phyloP scores from a whole-genome alignment of 345 rosid species.

The Hibiscus mutabilis region DNA sequence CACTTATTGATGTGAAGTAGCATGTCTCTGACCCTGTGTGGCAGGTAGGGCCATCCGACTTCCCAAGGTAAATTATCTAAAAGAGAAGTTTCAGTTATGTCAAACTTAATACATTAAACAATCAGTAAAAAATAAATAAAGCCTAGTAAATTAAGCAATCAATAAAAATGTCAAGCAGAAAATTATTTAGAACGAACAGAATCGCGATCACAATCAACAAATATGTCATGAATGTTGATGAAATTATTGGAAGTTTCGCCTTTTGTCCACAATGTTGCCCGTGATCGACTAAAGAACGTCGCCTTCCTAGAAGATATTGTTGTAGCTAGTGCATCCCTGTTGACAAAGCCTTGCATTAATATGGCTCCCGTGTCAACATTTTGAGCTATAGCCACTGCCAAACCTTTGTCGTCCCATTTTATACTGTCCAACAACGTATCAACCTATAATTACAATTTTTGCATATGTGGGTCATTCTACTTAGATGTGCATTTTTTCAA shows the following conservation, averaged over 20 bases:
- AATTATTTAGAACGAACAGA: slow-evolving; percentile 46
- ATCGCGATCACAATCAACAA: slow-evolving; percentile 75
- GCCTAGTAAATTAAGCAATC: not conserved
- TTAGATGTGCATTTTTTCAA: not conserved
- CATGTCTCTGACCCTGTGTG: slow-evolving; percentile 93
- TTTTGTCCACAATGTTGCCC: slow-evolving; percentile 82
- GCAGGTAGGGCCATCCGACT: slow-evolving; percentile 91
- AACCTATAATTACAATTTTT: slow-evolving; percentile 40
- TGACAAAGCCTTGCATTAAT: slow-evolving; percentile 91
- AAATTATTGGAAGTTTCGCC: slow-evolving; percentile 88
- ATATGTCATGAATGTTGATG: slow-evolving; percentile 68
- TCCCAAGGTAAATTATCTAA: slow-evolving; percentile 88
- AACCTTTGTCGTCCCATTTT: slow-evolving; percentile 95
- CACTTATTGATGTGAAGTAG: slow-evolving; percentile 52
- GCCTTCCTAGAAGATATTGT: slow-evolving; percentile 74
- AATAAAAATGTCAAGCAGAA: slow-evolving; percentile 1
- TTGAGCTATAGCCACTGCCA: slow-evolving; percentile 94
- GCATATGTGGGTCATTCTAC: slow-evolving; percentile 16
- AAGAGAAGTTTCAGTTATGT: not conserved
- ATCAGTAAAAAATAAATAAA: slow-evolving; percentile 26
- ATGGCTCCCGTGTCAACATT: slow-evolving; percentile 84
- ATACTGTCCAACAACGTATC: slow-evolving; percentile 55
- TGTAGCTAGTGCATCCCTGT: slow-evolving; percentile 66
- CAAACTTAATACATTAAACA: slow-evolving; percentile 1
- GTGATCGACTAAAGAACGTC: slow-evolving; percentile 84